Base-by-base conservation (phyloP, 2,329 filamentous ascomycete species). In the Colletotrichum incanum region DNA sequence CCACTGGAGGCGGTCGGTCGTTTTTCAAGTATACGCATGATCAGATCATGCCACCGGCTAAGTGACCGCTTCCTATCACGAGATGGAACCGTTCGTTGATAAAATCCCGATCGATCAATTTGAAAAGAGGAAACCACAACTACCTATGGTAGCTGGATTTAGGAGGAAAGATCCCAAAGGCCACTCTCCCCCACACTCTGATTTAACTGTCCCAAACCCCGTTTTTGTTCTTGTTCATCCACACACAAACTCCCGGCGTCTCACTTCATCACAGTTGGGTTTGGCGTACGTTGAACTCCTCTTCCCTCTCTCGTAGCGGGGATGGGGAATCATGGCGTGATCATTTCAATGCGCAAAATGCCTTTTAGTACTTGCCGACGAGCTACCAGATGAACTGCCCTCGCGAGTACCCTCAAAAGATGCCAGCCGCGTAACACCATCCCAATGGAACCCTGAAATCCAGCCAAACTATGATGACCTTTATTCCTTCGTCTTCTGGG, bases 401-500 rank as follows among this genome's bases (percentile, higher is more conserved):
- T 82, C 77, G 79, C 82, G 82, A 84, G 83, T 84, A 84, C 81
- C 80, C 82, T 86, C 84, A 84, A 87, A 86, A 86, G 87, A 88
- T 90, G 87, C 87, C 90, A 89, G 86, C 87, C 87, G 85, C 86
- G 87, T 87, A 91, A 91, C 90, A 90, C 90, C 89, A 88, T 88
- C 86, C 87, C 86, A 87, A 85, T 86, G 85, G 85, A 84, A 86
- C 86, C 87, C 86, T 86, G 83, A 86, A 86, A 83, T 81, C 84
- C 77, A 67, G 60, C 64, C 73, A 61, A 81, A 79, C 78, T 79
- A 76, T 88, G 69, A 68, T 88, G 70, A 72, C 70, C 67, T 75
- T 75, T 95, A 96, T 80, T 99, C 97, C 94, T 99, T 99, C 85
- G 92, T 94, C 94, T 99, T 99, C 91, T 99, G 96, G 85, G 96